Evolutionary conservation across 306 rosid species (phyloP).

Genomic region (Castanea sativa): DNA sequence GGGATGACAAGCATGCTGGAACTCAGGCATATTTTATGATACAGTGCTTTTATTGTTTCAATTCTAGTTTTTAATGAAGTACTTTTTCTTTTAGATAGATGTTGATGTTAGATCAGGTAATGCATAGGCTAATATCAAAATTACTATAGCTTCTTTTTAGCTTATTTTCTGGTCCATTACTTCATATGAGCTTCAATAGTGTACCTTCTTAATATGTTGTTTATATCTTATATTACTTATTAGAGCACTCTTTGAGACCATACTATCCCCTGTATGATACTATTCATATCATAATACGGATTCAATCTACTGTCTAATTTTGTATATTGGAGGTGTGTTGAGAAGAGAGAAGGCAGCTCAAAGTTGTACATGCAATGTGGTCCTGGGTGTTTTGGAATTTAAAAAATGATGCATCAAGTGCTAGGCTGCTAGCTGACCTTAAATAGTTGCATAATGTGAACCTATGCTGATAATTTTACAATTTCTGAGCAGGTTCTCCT

Average conservation of each 20-base stretch:
- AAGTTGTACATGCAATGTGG: background rate
- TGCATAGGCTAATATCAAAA: background rate
- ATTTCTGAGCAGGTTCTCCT: conserved; percentile 56
- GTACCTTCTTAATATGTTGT: background rate
- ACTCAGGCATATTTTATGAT: conserved; percentile 37
- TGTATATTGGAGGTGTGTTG: background rate
- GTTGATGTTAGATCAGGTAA: background rate
- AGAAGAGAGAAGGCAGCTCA: background rate
- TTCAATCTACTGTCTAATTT: background rate
- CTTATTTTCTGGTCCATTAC: background rate
- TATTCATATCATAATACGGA: background rate
- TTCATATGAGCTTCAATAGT: background rate
- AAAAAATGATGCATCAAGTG: background rate
- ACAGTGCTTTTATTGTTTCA: background rate
- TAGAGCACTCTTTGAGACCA: background rate
- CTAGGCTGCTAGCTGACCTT: background rate
- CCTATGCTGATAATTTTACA: conserved; percentile 4
- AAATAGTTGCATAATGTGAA: background rate
- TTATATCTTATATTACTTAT: background rate
- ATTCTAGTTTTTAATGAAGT: background rate
- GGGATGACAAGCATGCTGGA: conserved; percentile 82
- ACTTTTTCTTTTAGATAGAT: background rate
- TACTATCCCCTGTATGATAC: background rate
- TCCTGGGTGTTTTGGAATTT: background rate
- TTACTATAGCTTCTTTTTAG: background rate